Percentiles rank a stretch among this genome's conserved stretches.
Conservation (phyloP, 495 filamentous ascomycete species). For the Thermothielavioides terrestris region DNA sequence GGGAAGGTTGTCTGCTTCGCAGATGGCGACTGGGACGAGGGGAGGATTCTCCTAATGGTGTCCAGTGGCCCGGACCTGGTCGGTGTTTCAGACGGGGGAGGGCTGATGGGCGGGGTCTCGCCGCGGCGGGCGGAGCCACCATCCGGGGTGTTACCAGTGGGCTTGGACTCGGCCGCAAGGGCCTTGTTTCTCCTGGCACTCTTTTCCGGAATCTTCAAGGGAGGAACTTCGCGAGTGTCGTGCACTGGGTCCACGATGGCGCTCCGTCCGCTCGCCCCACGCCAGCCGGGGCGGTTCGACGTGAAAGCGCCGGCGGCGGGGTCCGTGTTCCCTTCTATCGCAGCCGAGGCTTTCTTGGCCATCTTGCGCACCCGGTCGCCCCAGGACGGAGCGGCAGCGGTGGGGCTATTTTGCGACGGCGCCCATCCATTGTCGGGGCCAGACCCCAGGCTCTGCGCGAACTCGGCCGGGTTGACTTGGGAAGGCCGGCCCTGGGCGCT, state of each 20-base stretch:
- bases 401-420: conserved; percentile 12
- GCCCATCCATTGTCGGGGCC: conserved; percentile 18
- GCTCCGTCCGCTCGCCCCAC: conserved; percentile 44
- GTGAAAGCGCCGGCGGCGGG: conserved; percentile 28
- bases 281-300: conserved; percentile 41
- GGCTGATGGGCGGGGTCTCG: conserved; percentile 30
- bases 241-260: conserved; percentile 40
- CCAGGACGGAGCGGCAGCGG: conserved; percentile 23
- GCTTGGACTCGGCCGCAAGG: conserved; percentile 10
- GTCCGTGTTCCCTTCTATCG: conserved; percentile 18
- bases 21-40: conserved; percentile 20
- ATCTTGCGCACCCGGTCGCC: conserved; percentile 41
- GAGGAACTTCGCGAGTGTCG: conserved; percentile 34
- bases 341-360: conserved; percentile 25
- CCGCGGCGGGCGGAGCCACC: conserved; percentile 15
- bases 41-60: conserved; percentile 16
- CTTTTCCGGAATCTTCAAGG: conserved; percentile 39
- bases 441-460: conserved; percentile 30
- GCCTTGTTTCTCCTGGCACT: conserved; percentile 30
- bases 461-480: conserved; percentile 41
- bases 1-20: conserved; percentile 12
- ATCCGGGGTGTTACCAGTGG: conserved; percentile 8
- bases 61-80: conserved; percentile 21
- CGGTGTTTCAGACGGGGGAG: conserved; percentile 22
- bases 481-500: conserved; percentile 36